Evolutionary conservation across 345 rosid species (phyloP).

Genomic region (Punica granatum): DNA sequence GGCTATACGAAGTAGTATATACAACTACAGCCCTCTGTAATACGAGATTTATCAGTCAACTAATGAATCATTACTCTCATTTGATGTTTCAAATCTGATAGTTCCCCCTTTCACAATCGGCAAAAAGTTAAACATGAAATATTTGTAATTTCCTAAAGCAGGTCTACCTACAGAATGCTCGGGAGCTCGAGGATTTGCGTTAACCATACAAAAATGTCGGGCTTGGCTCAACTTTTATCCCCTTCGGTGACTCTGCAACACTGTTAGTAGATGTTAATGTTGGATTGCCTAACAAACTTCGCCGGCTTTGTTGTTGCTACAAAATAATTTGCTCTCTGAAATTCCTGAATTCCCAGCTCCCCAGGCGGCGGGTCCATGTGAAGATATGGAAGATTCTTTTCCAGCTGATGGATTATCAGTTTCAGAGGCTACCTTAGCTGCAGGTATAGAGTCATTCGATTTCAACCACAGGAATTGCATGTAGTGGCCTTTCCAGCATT

Average conservation of each 20-base stretch:
- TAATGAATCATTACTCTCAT: too few relatives aligned
- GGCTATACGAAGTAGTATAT: too few relatives aligned
- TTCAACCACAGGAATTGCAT: constrained; percentile 61
- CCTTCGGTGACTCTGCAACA: neutral
- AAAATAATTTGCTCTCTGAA: neutral
- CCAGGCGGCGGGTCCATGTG: neutral
- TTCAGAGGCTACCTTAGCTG: neutral
- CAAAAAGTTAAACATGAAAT: too few relatives aligned
- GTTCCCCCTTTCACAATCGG: too few relatives aligned
- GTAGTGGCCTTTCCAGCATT: constrained; percentile 64
- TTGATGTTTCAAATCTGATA: too few relatives aligned
- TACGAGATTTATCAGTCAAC: too few relatives aligned
- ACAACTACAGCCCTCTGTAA: too few relatives aligned
- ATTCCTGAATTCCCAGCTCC: neutral
- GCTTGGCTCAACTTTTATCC: too few relatives aligned
- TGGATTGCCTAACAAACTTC: neutral
- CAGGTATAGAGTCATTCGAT: constrained; percentile 11
- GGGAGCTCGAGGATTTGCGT: too few relatives aligned
- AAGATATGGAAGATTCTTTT: neutral
- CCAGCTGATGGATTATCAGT: neutral
- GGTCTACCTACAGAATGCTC: too few relatives aligned
- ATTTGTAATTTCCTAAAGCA: too few relatives aligned
- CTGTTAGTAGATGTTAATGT: neutral
- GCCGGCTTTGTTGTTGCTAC: neutral
- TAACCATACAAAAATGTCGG: too few relatives aligned